Evolutionary conservation across 768 basidiomycete genomes (phyloP).

Genomic region (Ramaria sp.): DNA sequence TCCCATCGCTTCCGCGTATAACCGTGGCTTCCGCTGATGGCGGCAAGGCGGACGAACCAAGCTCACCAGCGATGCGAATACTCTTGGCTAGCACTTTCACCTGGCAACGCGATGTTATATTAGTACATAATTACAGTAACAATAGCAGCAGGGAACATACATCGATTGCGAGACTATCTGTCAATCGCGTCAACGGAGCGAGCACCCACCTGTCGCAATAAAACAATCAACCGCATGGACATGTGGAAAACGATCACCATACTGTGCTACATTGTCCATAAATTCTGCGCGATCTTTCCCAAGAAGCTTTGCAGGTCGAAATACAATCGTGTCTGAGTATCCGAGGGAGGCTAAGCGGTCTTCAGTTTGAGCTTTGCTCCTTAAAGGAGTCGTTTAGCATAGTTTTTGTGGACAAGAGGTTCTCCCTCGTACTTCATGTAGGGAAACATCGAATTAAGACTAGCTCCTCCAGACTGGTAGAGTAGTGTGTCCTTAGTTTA

Average conservation of each 20-base stretch:
- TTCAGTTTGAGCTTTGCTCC: conserved; percentile 72
- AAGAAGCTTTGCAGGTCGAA: conserved; percentile 49
- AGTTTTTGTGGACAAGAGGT: not conserved
- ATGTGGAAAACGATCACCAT: conserved; percentile 12
- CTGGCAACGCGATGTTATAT: not conserved
- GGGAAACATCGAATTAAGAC: conserved; percentile 37
- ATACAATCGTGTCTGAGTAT: conserved; percentile 60
- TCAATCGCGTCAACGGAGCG: not conserved
- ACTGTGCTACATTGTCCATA: conserved; percentile 36
- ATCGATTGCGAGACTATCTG: not conserved
- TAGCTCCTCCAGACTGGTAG: conserved; percentile 36
- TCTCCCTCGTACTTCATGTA: conserved; percentile 33
- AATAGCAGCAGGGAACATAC: not conserved
- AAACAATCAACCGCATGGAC: not conserved
- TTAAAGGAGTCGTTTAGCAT: conserved; percentile 17
- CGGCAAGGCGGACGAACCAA: not conserved
- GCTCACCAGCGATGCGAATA: not conserved
- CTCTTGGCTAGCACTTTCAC: not conserved
- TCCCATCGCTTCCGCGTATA: not conserved
- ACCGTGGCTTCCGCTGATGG: not conserved
- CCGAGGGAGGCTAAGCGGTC: conserved; percentile 53
- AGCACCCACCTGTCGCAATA: not conserved
- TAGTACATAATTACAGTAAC: not conserved
- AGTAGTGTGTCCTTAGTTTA: not conserved
- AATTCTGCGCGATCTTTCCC: conserved; percentile 34